Percentiles rank a stretch among this genome's conserved stretches.
phyloP scores from a whole-genome alignment of 164 flowering plant genomes.

The Euptelea pleiosperma region DNA sequence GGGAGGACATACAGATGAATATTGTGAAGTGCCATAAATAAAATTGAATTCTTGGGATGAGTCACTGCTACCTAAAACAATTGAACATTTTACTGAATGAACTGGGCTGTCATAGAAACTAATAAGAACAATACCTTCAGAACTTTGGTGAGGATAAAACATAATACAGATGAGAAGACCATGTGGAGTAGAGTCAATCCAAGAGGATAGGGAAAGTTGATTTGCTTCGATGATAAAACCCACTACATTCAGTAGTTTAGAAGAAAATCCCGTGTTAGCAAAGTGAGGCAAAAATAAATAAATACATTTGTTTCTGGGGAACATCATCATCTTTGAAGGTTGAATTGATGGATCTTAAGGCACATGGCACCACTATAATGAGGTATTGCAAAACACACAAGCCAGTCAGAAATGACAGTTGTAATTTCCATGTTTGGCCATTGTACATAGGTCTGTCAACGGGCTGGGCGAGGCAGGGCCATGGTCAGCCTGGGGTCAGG shows the following conservation, averaged over 20 bases:
- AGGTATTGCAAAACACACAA: too few relatives aligned
- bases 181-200: conserved; percentile 94
- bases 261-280: conserved; percentile 14
- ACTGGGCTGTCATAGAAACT: background rate
- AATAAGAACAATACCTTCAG: conserved; percentile 59
- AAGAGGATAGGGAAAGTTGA: conserved; percentile 96
- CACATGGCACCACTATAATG: background rate
- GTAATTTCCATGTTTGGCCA: too few relatives aligned
- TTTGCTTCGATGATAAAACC: conserved; percentile 95
- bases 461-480: too few relatives aligned
- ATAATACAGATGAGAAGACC: conserved; percentile 92
- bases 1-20: conserved; percentile 19
- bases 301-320: background rate
- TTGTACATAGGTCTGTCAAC: too few relatives aligned
- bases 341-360: background rate
- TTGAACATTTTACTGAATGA: background rate
- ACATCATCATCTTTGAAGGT: background rate
- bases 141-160: conserved; percentile 75
- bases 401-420: too few relatives aligned
- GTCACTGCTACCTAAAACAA: background rate
- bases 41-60: background rate
- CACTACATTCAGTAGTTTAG: conserved; percentile 54
- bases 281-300: conserved; percentile 5
- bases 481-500: too few relatives aligned
- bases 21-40: conserved; percentile 1